Percentiles rank a stretch among this genome's conserved stretches.
These are phyloP conservation scores for Neonothopanus nambi DNA, from an alignment of 1,284 basidiomycete genomes.

Conservation along the genomic window DNA sequence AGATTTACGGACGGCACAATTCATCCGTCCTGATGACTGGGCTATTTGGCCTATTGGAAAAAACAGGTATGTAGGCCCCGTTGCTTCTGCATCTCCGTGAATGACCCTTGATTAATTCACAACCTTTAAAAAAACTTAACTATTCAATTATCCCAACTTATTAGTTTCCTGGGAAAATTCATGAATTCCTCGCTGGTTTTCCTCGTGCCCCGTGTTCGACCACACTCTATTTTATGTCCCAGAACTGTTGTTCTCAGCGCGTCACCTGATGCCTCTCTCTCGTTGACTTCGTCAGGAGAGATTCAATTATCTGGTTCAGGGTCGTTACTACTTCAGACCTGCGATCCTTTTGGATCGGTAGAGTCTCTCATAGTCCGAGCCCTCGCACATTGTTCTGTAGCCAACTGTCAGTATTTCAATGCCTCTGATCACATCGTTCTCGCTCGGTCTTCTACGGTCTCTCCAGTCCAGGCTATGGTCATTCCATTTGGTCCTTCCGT, in stretches of 20 bases:
- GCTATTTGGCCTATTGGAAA: constrained; percentile 32
- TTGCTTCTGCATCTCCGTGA: constrained; percentile 1
- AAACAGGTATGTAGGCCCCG: constrained; percentile 24
- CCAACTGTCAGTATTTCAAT: constrained; percentile 13
- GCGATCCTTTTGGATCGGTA: constrained; percentile 14
- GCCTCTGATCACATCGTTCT: constrained; percentile 17
- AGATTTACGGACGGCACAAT: constrained; percentile 25
- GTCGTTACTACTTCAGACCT: constrained; percentile 24
- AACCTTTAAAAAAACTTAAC: too few species aligned
- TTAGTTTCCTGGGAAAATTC: constrained; percentile 20
- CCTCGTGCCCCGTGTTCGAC: constrained; percentile 29
- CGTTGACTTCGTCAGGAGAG: constrained; percentile 26
- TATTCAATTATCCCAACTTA: background rate
- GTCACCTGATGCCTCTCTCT: constrained; percentile 27
- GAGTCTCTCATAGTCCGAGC: constrained; percentile 18
- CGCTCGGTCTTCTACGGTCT: constrained; percentile 6
- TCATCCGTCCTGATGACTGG: constrained; percentile 27
- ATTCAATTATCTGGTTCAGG: constrained; percentile 31
- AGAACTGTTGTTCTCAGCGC: constrained; percentile 35
- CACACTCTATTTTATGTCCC: constrained; percentile 18
- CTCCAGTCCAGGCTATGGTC: constrained; percentile 15
- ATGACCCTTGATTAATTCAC: background rate
- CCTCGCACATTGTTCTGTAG: constrained; percentile 17
- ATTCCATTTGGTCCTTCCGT: constrained; percentile 9
- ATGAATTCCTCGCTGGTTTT: constrained; percentile 29